A percentile compares a stretch with the other conserved stretches of the same genome.
Evolutionary conservation across 2,329 filamentous ascomycete species (phyloP).

Genomic region (Trichoderma lentiforme): DNA sequence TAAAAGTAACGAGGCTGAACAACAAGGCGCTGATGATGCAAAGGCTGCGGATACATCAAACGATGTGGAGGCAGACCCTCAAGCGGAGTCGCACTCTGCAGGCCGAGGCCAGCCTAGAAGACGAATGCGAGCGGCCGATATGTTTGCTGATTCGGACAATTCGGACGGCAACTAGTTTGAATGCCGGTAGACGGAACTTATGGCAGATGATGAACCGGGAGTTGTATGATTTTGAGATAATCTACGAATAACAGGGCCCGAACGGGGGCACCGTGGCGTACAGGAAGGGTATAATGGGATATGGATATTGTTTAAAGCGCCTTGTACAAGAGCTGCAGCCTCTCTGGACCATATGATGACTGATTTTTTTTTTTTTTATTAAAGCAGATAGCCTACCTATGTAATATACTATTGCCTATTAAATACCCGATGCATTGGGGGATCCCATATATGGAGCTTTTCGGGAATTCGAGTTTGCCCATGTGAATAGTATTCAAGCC

Average conservation of each 20-base stretch:
- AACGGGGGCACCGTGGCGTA: neutral
- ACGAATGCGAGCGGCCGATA: conserved; percentile 74
- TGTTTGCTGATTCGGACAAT: conserved; percentile 75
- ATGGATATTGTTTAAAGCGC: neutral
- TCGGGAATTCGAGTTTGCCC: neutral
- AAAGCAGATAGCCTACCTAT: neutral
- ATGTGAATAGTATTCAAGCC: neutral
- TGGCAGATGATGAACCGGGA: neutral
- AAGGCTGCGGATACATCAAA: conserved; percentile 16
- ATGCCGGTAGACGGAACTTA: neutral
- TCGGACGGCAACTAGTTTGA: neutral
- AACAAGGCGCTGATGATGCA: neutral
- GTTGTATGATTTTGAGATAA: neutral
- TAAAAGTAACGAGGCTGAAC: neutral
- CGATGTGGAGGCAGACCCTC: conserved; percentile 14
- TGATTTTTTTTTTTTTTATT: neutral
- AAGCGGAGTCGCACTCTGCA: conserved; percentile 14
- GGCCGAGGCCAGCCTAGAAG: conserved; percentile 44
- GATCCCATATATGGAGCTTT: neutral
- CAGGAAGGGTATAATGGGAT: neutral
- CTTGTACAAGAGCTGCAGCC: neutral
- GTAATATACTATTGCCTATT: neutral
- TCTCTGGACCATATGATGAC: neutral
- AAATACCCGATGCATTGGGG: neutral
- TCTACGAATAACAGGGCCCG: neutral